Evolutionary conservation across 495 filamentous ascomycete genomes (phyloP).

Genomic region (Neohortaea acidophila): DNA sequence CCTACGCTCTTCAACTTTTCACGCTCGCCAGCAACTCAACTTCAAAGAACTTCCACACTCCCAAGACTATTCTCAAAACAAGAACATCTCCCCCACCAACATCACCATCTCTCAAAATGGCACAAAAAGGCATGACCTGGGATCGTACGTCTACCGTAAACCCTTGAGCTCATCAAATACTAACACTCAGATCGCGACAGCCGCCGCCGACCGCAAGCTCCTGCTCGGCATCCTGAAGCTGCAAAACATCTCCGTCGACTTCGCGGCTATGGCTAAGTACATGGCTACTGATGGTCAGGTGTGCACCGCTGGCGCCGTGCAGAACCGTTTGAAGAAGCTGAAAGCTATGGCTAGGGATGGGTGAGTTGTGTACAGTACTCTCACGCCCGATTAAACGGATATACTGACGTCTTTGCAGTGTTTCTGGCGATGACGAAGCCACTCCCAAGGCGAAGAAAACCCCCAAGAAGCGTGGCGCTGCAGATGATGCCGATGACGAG

Average conservation of each 20-base stretch:
- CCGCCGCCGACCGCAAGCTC: conserved; percentile 10
- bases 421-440: conserved; percentile 25
- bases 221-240: conserved; percentile 10
- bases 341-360: conserved; percentile 2
- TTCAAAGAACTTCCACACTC: neutral
- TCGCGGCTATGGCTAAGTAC: conserved; percentile 3
- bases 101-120: neutral
- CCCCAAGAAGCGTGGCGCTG: neutral
- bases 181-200: conserved; percentile 1
- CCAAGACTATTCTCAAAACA: too few relatives aligned
- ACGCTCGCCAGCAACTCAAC: neutral
- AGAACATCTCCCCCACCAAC: neutral
- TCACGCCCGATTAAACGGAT: too few relatives aligned
- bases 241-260: conserved; percentile 9
- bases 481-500: neutral
- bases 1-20: neutral
- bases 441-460: conserved; percentile 22
- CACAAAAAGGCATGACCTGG: neutral
- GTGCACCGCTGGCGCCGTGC: conserved; percentile 1
- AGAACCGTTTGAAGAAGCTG: conserved; percentile 8
- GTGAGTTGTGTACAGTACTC: neutral
- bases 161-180: neutral
- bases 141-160: conserved; percentile 1
- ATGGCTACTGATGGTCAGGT: conserved; percentile 3
- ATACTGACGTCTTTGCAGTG: neutral